Evolutionary conservation across 306 rosid species (phyloP).

Genomic region (Herpetospermum pedunculosum): DNA sequence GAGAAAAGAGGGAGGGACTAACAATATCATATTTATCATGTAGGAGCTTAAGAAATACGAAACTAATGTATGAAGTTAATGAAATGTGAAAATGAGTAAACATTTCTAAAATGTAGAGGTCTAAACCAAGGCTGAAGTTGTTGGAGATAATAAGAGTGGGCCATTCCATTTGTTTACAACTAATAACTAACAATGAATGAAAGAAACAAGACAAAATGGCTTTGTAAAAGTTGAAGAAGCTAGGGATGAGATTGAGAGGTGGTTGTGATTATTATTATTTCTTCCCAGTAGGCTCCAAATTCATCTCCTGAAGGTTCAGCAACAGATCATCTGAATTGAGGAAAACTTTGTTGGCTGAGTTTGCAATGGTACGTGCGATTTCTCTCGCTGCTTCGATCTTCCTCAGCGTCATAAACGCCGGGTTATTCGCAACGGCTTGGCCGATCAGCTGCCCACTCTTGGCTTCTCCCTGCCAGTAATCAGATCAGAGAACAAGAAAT

Average conservation of each 20-base stretch:
- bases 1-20: too few species aligned
- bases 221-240: not conserved
- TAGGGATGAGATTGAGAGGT: not conserved
- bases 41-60: too few species aligned
- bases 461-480: constrained; percentile 83
- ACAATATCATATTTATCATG: too few species aligned
- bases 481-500: not conserved
- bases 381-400: constrained; percentile 93
- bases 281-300: constrained; percentile 28
- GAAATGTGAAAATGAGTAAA: too few species aligned
- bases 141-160: not conserved
- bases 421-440: constrained; percentile 70
- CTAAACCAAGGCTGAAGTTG: not conserved
- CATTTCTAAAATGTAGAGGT: too few species aligned
- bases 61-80: too few species aligned
- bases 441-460: constrained; percentile 75
- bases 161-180: not conserved
- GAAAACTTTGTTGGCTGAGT: constrained; percentile 52
- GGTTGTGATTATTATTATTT: too few species aligned
- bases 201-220: not conserved
- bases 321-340: constrained; percentile 58
- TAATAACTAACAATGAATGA: not conserved
- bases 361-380: constrained; percentile 50
- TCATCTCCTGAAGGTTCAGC: constrained; percentile 53
- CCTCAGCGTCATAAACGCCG: constrained; percentile 69